Conservation (phyloP, 495 filamentous ascomycete genomes). For the Xylaria scruposa region DNA sequence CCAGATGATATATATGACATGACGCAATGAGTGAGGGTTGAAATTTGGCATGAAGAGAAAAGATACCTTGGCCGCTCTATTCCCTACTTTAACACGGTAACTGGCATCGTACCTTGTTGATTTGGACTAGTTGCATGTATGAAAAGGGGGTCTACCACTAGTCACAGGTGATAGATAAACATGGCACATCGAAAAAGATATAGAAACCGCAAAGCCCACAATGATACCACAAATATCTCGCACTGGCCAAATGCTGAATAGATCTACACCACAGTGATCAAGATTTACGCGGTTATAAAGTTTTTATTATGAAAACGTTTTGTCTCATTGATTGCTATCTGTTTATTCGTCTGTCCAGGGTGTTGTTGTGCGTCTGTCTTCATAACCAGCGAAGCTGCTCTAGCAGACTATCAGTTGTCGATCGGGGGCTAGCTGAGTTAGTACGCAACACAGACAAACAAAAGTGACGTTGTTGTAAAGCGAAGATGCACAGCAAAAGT, state of each 20-base stretch:
- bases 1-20: constrained; percentile 1
- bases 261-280: background rate
- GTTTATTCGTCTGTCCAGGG: constrained; percentile 12
- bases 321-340: constrained; percentile 21
- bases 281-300: background rate
- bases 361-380: constrained; percentile 5
- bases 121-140: constrained; percentile 4
- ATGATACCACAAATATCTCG: background rate
- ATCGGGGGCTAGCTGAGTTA: background rate
- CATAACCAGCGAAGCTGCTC: background rate
- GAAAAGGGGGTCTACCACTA: background rate
- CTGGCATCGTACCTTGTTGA: background rate
- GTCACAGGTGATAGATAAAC: background rate
- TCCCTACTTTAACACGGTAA: background rate
- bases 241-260: background rate
- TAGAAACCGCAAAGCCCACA: background rate
- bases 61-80: constrained; percentile 4
- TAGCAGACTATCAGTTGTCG: constrained; percentile 13
- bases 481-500: constrained; percentile 17
- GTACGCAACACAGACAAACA: constrained; percentile 18
- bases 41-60: constrained; percentile 3
- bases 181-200: background rate
- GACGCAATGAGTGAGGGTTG: background rate
- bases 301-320: constrained; percentile 18
- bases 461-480: constrained; percentile 10